Evolutionary conservation across 2,329 filamentous ascomycete species (phyloP), one percentile per base, ranked within the genome.

Genomic region (Colletotrichum higginsianum): DNA sequence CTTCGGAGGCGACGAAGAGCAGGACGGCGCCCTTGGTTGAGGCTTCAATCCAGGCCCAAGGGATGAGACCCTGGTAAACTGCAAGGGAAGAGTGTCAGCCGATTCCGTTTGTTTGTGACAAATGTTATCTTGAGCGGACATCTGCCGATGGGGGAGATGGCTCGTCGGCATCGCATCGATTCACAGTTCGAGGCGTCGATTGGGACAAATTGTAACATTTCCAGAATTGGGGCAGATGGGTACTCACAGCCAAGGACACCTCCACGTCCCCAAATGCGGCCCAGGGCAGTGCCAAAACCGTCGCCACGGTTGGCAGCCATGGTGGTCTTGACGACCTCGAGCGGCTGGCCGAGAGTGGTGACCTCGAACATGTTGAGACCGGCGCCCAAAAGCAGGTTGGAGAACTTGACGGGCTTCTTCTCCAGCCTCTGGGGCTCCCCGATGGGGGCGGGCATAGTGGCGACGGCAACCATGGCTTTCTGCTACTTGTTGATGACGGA

Each of bases 331-430:
- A 94, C 90, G 85, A 99, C 96, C 89, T 99, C 96, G 84, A 99
- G 90, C 77, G 96, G 96, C 90, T 97, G 88, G 76, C 86, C 86
- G 75, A 88, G 83, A 71, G 88, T 88, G 75, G 87, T 90, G 81
- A 93, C 88, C 91, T 98, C 95, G 84, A 98, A 98, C 90, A 98
- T 87, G 89, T 98, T 98, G 86, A 98, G 90, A 78, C 95, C 94
- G 81, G 94, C 94, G 81, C 95, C 95, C 79, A 98, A 91, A 80
- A 99, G 88, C 90, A 99, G 85, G 87, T 99, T 99, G 88, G 95
- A 98, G 90, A 98, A 98, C 91, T 98, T 98, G 90, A 99, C 90
- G 77, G 96, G 96, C 91, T 98, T 98, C 93, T 98, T 98, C 92
- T 98, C 95, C 82, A 97, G 87, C 84, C 83, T 86, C 75, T 83